Percentiles rank a stretch among this genome's conserved stretches.
Evolutionary conservation across 2,329 filamentous ascomycete genomes (phyloP).

Genomic region (Diaporthe citrichinensis): DNA sequence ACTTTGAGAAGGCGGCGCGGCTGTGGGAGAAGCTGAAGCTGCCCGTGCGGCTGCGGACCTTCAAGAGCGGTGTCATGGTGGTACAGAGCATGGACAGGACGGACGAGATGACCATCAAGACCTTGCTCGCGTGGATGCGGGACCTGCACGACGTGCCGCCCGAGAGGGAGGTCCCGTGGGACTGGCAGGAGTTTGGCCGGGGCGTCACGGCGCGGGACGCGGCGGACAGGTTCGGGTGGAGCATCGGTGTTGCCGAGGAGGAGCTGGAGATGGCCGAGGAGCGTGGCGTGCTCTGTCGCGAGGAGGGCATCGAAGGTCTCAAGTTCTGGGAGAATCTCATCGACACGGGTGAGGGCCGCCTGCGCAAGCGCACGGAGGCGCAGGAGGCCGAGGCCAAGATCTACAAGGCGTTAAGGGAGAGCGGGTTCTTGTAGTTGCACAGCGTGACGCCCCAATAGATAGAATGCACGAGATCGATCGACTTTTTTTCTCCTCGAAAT

Average conservation of each 20-base stretch:
- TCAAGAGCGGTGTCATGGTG: slow-evolving; percentile 94
- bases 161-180: slow-evolving; percentile 77
- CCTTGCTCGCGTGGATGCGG: slow-evolving; percentile 82
- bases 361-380: slow-evolving; percentile 48
- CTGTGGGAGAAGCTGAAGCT: slow-evolving; percentile 91
- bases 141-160: slow-evolving; percentile 78
- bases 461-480: not conserved
- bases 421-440: slow-evolving; percentile 53
- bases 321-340: slow-evolving; percentile 93
- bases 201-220: slow-evolving; percentile 92
- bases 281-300: slow-evolving; percentile 86
- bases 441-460: not conserved
- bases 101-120: slow-evolving; percentile 88
- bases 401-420: slow-evolving; percentile 59
- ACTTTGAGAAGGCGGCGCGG: slow-evolving; percentile 90
- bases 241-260: slow-evolving; percentile 93
- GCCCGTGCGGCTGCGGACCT: slow-evolving; percentile 87
- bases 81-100: slow-evolving; percentile 91
- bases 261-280: slow-evolving; percentile 99
- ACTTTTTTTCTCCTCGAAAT: not conserved
- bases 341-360: slow-evolving; percentile 58
- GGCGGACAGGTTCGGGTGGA: slow-evolving; percentile 95
- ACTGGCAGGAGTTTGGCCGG: slow-evolving; percentile 82
- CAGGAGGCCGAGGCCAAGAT: slow-evolving; percentile 58
- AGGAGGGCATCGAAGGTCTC: slow-evolving; percentile 91